These are phyloP conservation scores for Syzygium syzygioides DNA, from an alignment of 441 rosid genomes.

Conservation along the genomic window DNA sequence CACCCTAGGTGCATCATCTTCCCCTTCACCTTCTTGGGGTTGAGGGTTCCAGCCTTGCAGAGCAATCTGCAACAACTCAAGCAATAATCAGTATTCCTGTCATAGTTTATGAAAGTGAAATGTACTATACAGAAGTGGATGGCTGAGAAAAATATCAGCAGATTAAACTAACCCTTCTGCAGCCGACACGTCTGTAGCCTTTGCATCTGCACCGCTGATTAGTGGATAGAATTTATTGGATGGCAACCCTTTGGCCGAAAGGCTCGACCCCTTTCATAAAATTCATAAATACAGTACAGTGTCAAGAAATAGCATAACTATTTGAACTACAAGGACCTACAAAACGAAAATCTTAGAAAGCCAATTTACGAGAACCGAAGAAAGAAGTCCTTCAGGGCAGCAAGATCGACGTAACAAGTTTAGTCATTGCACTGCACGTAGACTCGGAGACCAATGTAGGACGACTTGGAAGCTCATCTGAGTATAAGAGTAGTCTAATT, in stretches of 20 bases:
- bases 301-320: background rate
- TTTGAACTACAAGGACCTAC: background rate
- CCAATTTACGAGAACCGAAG: background rate
- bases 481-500: background rate
- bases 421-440: background rate
- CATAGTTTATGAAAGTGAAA: background rate
- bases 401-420: background rate
- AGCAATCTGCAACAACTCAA: slow-evolving; percentile 11
- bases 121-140: background rate
- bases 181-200: background rate
- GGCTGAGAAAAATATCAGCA: background rate
- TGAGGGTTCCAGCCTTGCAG: slow-evolving; percentile 38
- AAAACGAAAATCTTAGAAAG: background rate
- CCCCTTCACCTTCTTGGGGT: slow-evolving; percentile 45
- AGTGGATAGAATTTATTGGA: slow-evolving; percentile 32
- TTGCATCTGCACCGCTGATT: slow-evolving; percentile 30
- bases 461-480: background rate
- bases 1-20: no score
- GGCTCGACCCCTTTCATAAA: slow-evolving; percentile 42
- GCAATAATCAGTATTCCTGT: background rate
- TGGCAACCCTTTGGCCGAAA: slow-evolving; percentile 24
- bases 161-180: slow-evolving; percentile 32
- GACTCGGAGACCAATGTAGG: background rate
- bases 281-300: background rate
- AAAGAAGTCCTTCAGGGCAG: background rate